These are phyloP conservation scores for Diplodia mutila DNA, from an alignment of 2,329 filamentous ascomycete genomes.

Conservation along the genomic window DNA sequence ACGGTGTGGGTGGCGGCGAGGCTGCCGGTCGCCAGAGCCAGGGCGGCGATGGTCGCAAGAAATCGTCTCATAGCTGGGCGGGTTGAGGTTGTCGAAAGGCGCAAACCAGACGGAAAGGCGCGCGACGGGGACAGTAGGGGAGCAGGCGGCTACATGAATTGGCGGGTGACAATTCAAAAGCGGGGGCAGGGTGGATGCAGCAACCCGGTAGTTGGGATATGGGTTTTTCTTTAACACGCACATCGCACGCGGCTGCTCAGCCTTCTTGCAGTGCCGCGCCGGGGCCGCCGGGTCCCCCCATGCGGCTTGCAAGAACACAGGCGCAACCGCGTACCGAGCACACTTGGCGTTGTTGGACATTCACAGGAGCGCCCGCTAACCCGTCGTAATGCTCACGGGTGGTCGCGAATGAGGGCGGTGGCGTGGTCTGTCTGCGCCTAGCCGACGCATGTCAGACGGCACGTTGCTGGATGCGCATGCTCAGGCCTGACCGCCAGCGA, in stretches of 20 bases:
- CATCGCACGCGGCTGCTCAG: background rate
- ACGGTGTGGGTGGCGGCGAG: slow-evolving; percentile 36
- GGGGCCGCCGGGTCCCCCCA: background rate
- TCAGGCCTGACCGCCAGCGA: background rate
- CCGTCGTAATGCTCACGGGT: slow-evolving; percentile 7
- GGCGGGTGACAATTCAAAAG: background rate
- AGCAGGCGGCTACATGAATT: slow-evolving; percentile 8
- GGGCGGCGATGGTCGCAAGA: background rate
- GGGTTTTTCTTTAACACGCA: background rate
- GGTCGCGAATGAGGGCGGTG: background rate
- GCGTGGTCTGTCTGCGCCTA: slow-evolving; percentile 3
- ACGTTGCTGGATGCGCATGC: background rate
- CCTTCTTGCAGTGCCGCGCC: background rate
- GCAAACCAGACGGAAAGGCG: background rate
- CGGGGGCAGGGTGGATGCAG: background rate
- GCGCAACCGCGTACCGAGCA: slow-evolving; percentile 4
- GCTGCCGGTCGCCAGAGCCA: background rate
- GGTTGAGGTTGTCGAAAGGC: too few species aligned
- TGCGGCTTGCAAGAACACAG: background rate
- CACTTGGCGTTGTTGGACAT: background rate
- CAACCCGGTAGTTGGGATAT: slow-evolving; percentile 1
- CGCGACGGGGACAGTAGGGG: background rate
- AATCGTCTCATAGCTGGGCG: background rate
- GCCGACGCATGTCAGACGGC: slow-evolving; percentile 13
- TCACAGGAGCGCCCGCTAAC: background rate